Evolutionary conservation across 2,329 filamentous ascomycete species (phyloP).

Genomic region (Sarocladiaceae sp.): DNA sequence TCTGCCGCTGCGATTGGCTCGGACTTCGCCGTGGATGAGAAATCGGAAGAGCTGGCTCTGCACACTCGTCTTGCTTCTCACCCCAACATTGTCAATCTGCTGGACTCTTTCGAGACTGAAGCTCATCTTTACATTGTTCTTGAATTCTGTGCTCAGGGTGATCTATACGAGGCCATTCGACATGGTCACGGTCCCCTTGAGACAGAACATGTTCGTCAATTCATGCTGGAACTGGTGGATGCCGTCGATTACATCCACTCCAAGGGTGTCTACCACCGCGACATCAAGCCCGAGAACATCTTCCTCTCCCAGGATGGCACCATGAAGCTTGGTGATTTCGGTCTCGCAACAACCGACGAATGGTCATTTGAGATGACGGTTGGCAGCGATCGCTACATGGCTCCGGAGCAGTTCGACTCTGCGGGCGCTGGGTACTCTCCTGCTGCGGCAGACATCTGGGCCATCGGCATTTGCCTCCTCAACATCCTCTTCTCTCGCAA

Average conservation of each 20-base stretch:
- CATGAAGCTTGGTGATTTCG: conserved; percentile 97
- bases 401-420: conserved; percentile 95
- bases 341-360: conserved; percentile 80
- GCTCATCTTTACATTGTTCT: conserved; percentile 88
- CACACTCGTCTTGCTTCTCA: conserved; percentile 77
- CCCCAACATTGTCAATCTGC: conserved; percentile 88
- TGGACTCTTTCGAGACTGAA: conserved; percentile 88
- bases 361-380: conserved; percentile 94
- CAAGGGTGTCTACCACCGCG: conserved; percentile 89
- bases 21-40: conserved; percentile 73
- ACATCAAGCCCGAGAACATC: conserved; percentile 99
- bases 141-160: conserved; percentile 92
- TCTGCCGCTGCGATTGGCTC: conserved; percentile 50
- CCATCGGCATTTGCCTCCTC: conserved; percentile 91
- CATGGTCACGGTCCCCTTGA: conserved; percentile 82
- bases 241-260: conserved; percentile 87
- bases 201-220: conserved; percentile 93
- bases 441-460: conserved; percentile 92
- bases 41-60: conserved; percentile 74
- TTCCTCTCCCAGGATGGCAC: conserved; percentile 81
- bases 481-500: conserved; percentile 97
- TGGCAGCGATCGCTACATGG: conserved; percentile 98
- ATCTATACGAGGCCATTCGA: conserved; percentile 96
- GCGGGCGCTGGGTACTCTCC: conserved; percentile 85
- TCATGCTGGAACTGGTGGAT: conserved; percentile 92